Base-by-base conservation (phyloP, 345 rosid species). In the Moricandia arvensis region DNA sequence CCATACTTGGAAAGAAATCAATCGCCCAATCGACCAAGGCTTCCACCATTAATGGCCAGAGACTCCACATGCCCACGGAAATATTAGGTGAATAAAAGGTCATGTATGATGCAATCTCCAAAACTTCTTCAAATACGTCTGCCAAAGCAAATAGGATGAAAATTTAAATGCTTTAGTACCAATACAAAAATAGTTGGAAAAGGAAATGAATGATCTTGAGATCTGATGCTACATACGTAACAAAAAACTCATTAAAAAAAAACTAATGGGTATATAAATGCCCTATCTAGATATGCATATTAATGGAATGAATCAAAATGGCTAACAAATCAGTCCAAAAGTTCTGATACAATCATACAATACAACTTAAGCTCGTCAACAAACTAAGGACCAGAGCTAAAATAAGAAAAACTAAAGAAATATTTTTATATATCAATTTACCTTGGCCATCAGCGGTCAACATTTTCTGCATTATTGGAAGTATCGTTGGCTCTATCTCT, bases 121-220 rank as follows among this genome's bases (percentile, higher is more conserved):
- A 77, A 68, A 95, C 94, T 86, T 95, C 99, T 86, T 95, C 99
- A 81, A 88, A 95, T 62, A 95, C 99, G 90, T 95, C 99, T 95
- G 91, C 80, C 74, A 16, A 76, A 83, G 38, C 18, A 75, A 61
- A 74, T 60, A 49, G 51, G 73, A 65, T 49, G 64, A 41, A 31
- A 69, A 57, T 54, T 13, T 38, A 63, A 58, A 69, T 21, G 63
- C 38, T 75, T 69, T 45, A 43, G 60, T 64, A 31, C 29, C 10
- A 29, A 74, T 24, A 21, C 1, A n/a, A 62, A 35, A 30, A 51
- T 30, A 61, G 55, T 17, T 62, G 35, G 37, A 47, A 47, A 47
- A 47, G 54, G 53, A 45, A 45, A 45, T 45, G 53, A 47, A 1
- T 47, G 54, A 47, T 47, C 18, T 47, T 47, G 18, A 47, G 18